Evolutionary conservation across 192 early-diverging fungal genomes (phyloP), one percentile per base, ranked within the genome.

Genomic region (Chytriomyces confervae): DNA sequence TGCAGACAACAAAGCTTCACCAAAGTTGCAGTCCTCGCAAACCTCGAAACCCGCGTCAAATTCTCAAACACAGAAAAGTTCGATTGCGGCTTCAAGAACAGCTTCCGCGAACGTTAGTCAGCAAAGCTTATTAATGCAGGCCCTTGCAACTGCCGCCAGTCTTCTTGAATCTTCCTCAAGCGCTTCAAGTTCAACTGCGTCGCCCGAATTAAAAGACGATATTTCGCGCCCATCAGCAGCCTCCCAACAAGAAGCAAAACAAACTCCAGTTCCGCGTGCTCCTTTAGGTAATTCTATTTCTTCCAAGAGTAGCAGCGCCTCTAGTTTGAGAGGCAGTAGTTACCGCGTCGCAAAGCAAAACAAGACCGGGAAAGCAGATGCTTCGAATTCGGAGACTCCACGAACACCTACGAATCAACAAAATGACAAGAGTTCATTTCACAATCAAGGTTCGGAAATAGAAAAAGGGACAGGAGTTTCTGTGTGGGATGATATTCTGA

Each of bases 401-500:
- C 8, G 72, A 74, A 13, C 7, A 44, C 8, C 44, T 61, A 10
- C 61, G 44, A 62, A 46, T 62, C 61, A 46, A 43, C 16, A 71
- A 18, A 9, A 60, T 46, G 23, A 53, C 69, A 27, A 36, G 64
- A 36, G 36, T 36, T 13, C n/a, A 65, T 36, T 36, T 2, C 20
- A 65, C 2, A 23, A n/a, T 1, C 60, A n/a, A 29, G 20, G 11
- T 5, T 29, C 23, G 13, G 27, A 7, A 8, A 24, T 24, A 27
- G 18, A 48, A 36, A 57, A 18, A 27, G 36, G 8, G 10, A 36
- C 8, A 18, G 13, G 20, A 61, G 45, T 10, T 11, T 76, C 74
- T 11, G 62, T 76, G 11, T 76, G 74, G 74, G 74, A 76, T 53
- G 64, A 76, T 47, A 76, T 76, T 50, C 47, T 76, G 18, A 24